Conservation (phyloP, 2,329 filamentous ascomycete genomes). For the Apiospora hydei region DNA sequence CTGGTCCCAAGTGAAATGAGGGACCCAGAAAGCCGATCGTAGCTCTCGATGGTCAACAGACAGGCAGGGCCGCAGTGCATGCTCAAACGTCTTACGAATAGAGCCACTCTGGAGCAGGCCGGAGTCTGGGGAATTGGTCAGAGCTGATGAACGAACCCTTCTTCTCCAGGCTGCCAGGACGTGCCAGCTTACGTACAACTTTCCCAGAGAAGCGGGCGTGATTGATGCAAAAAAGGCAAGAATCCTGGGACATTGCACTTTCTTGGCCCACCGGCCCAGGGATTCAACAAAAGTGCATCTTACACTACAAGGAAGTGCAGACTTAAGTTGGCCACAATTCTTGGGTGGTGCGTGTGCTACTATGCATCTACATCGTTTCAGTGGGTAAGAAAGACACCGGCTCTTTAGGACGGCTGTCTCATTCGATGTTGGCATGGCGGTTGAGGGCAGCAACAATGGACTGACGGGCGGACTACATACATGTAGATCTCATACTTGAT, state of each 20-base stretch:
- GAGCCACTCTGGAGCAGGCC: not conserved
- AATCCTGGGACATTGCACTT: not conserved
- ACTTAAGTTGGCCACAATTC: not conserved
- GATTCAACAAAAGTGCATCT: conserved; percentile 8
- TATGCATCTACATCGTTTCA: not conserved
- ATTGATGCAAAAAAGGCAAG: conserved; percentile 2
- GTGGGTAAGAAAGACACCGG: conserved; percentile 17
- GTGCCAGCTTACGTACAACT: conserved; percentile 4
- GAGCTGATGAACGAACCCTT: conserved; percentile 3
- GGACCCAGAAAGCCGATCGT: conserved; percentile 20
- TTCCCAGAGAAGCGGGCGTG: not conserved
- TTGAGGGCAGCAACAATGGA: not conserved
- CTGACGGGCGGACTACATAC: not conserved
- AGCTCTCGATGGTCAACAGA: conserved; percentile 4
- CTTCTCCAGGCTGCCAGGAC: not conserved
- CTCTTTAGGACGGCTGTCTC: conserved; percentile 9
- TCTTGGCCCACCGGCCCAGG: conserved; percentile 17
- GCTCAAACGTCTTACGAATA: conserved; percentile 12
- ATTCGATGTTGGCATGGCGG: not conserved
- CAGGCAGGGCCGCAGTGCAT: not conserved
- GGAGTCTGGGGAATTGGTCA: conserved; percentile 13
- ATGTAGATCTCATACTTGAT: not conserved
- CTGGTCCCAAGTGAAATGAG: conserved; percentile 4
- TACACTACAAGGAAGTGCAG: not conserved
- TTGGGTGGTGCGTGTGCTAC: not conserved